Evolutionary conservation across 352 stramenopile genomes (phyloP).

Genomic region (Hyphochytrium catenoides): DNA sequence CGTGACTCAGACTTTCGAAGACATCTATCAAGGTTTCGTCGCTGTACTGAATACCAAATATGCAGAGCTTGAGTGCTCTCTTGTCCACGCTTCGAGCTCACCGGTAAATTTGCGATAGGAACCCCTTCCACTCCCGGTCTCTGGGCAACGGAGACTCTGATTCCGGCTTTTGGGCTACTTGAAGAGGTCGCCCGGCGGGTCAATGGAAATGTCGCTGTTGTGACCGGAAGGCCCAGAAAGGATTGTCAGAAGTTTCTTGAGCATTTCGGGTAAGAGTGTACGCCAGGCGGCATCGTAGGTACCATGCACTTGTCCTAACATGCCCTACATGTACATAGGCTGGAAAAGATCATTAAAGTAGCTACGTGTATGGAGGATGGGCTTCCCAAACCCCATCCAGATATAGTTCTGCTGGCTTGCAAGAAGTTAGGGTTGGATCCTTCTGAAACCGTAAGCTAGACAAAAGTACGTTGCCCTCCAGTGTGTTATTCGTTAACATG

Average conservation of each 20-base stretch:
- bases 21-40: constrained; percentile 89
- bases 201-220: constrained; percentile 61
- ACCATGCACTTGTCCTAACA: background rate
- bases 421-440: constrained; percentile 50
- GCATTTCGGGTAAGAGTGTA: constrained; percentile 27
- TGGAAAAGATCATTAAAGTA: constrained; percentile 60
- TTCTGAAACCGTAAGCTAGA: constrained; percentile 38
- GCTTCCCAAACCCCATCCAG: constrained; percentile 73
- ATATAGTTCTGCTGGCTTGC: constrained; percentile 54
- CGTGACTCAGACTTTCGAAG: constrained; percentile 79
- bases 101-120: no score
- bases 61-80: constrained; percentile 5
- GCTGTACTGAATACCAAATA: constrained; percentile 9
- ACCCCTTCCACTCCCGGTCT: constrained; percentile 27
- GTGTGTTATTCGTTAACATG: no score
- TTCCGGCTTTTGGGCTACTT: constrained; percentile 56
- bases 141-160: constrained; percentile 70
- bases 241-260: constrained; percentile 83
- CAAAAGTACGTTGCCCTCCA: no score
- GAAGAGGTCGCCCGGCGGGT: constrained; percentile 46
- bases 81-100: background rate
- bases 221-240: constrained; percentile 71
- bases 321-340: constrained; percentile 10
- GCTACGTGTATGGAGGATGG: constrained; percentile 89
- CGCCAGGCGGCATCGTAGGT: background rate